phyloP scores from a whole-genome alignment of 2,329 filamentous ascomycete genomes.

The Mariannaea elegans region DNA sequence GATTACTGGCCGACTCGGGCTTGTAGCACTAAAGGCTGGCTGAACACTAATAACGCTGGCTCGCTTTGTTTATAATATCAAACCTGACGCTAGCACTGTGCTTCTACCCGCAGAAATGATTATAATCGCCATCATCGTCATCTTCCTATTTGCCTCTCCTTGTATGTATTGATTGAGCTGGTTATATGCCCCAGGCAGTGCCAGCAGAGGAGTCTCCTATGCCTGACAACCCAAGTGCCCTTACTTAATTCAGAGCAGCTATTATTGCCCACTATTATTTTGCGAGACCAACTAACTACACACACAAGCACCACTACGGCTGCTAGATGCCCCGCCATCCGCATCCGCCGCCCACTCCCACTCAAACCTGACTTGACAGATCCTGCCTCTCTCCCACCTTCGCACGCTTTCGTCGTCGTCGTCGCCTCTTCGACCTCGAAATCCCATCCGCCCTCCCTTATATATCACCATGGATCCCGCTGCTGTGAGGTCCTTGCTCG shows the following conservation, averaged over 20 bases:
- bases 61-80: neutral
- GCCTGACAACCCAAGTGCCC: no score
- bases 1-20: neutral
- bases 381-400: slow-evolving; percentile 36
- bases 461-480: slow-evolving; percentile 72
- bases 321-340: slow-evolving; percentile 43
- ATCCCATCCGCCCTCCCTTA: slow-evolving; percentile 24
- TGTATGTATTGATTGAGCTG: no score
- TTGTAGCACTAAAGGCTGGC: neutral
- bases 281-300: neutral
- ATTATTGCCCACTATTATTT: no score
- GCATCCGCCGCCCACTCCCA: slow-evolving; percentile 31
- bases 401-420: slow-evolving; percentile 29
- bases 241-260: neutral
- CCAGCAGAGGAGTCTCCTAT: no score
- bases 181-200: no score
- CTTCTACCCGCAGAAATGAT: neutral
- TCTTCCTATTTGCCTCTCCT: no score
- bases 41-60: neutral
- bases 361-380: slow-evolving; percentile 43
- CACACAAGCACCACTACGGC: slow-evolving; percentile 1
- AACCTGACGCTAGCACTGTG: neutral
- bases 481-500: slow-evolving; percentile 78
- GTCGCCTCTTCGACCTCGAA: slow-evolving; percentile 36
- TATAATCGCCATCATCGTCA: no score